Base-by-base conservation (phyloP, 1,139 yeast species). In the Scheffersomyces insectosa region DNA sequence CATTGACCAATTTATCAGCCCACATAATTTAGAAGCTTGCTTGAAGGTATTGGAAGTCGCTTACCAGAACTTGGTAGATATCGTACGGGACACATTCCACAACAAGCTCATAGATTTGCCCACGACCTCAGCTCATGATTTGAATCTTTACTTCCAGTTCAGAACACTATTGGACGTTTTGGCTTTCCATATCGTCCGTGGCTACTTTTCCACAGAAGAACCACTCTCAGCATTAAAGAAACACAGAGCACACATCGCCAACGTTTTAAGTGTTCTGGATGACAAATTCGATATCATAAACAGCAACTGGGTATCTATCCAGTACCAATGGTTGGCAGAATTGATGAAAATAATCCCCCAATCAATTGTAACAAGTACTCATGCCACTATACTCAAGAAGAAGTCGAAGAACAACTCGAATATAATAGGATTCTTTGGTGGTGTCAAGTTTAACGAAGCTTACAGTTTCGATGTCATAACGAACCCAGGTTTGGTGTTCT, bases 111-210 rank as follows among this genome's bases (percentile, higher is more conserved):
- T 45, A 37, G 47, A 41, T 36, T 42, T 52, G 27, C 49, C 54
- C 3, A 49, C 48, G 6, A 36, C 63, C 2, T 57, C 66, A 0
- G 48, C 44, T 2, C 75, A 68, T 44, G 78, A 74, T 44, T 36
- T 49, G 8, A 47, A 49, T 11, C 44, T 72, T 3, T 66, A 63
- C 39, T 34, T 14, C 1, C 74, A 71, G 42, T 55, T 56, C 40
- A 60, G 88, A 36, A 57, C 57, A 11, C 62, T 85, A 37, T 60
- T 85, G 9, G 96, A 88, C 57, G 58, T 78, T 2, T 58, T 80
- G 7, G 85, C 86, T 0, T 72, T 84, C 44, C 87, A 84, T 51
- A 80, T 86, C 11, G 79, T 80, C 3, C 72, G 87, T 48, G 71
- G 83, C 0, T 79, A 82, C 51, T 68, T 87, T 32, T 80, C 86